phyloP scores from a whole-genome alignment of 352 stramenopile species.

The Phytophthora kernoviae region DNA sequence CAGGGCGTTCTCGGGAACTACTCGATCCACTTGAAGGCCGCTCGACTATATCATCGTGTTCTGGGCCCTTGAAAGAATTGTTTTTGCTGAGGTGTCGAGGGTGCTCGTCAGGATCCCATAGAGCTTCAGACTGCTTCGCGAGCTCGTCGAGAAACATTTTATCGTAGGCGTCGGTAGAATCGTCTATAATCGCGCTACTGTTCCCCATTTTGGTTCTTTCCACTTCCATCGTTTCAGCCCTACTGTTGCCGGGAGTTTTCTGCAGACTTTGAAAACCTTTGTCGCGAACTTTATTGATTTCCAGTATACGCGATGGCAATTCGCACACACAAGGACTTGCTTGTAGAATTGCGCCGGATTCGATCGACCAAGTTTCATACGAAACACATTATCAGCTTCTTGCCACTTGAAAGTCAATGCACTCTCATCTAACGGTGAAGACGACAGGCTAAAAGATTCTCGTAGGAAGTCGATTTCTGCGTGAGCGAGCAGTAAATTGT shows the following conservation, averaged over 20 bases:
- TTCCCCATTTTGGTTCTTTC: not conserved
- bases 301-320: constrained; percentile 78
- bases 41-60: constrained; percentile 19
- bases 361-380: constrained; percentile 60
- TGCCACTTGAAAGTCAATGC: constrained; percentile 57
- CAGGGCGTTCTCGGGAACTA: constrained; percentile 19
- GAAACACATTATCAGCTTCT: constrained; percentile 64
- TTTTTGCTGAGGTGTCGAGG: not conserved
- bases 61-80: constrained; percentile 8
- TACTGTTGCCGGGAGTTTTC: constrained; percentile 1
- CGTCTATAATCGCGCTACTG: not conserved
- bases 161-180: constrained; percentile 41
- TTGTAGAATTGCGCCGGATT: constrained; percentile 84
- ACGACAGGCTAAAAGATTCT: not conserved
- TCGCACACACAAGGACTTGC: constrained; percentile 70
- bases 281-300: constrained; percentile 58
- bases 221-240: not conserved
- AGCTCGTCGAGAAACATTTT: constrained; percentile 73
- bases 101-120: not conserved
- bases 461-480: constrained; percentile 62
- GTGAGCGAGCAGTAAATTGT: constrained; percentile 69
- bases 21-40: constrained; percentile 16
- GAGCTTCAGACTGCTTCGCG: constrained; percentile 47
- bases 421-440: constrained; percentile 12
- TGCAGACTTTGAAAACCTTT: constrained; percentile 41